Base-by-base conservation (phyloP, 768 basidiomycete genomes). In the Naganishia antarctica region DNA sequence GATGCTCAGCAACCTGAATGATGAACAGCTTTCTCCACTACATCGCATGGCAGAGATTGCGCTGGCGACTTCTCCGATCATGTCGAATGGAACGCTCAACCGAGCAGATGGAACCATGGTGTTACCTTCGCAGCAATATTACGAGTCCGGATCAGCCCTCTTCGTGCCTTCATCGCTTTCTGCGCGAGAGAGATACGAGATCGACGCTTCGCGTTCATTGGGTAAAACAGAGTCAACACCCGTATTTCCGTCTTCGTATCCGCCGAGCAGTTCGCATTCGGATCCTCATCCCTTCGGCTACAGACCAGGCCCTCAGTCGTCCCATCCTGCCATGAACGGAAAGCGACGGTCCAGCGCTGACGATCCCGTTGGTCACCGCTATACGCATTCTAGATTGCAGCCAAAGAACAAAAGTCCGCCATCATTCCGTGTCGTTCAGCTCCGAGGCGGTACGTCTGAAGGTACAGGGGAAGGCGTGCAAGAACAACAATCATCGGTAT, bases 381-480 rank as follows among this genome's bases (percentile, higher is more conserved):
- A 57, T 18, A 57, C 15, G 21, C 53, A 57, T 26, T 57, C 37
- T 13, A 57, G 37, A 23, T 25, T 57, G 8, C 53, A 57, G 13
- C 53, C 53, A 25, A 57, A 57, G 23, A 57, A 57, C 53, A 57
- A 57, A 34, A 57, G 53, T 40, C 53, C 53, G 21, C 53, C 53
- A 7, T 57, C 53, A 1, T 57, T 57, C 34, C 53, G 34, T 13
- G 53, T 57, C 23, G 53, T 57, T 6, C 53, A 57, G 53, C 26
- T 57, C 13, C n/a, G 26, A 12, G 26, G 37, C 13, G 53, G 37
- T 34, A 21, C 26, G 1, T 26, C 50, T n/a, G 43, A 44, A 15
- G 43, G 43, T 21, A 18, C 43, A 44, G 8, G 11, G n/a, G 43
- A 44, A 21, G 43, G 43, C 18, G 43, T 44, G 11, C 18, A 5